phyloP scores from a whole-genome alignment of 2,329 filamentous ascomycete genomes.

The Talaromyces sp. region DNA sequence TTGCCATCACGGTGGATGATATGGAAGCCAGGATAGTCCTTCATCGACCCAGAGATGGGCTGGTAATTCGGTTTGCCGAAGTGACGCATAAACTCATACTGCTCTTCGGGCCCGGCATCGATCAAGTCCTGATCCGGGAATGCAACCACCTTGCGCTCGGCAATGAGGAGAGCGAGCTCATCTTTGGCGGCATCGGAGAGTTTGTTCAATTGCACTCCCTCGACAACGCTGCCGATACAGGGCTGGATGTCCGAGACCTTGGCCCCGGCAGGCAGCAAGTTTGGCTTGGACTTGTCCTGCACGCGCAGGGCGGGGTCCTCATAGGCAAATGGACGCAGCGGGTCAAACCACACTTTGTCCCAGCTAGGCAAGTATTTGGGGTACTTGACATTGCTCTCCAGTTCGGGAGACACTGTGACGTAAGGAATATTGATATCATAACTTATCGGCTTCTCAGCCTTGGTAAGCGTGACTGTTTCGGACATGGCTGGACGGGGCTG shows the following conservation, averaged over 20 bases:
- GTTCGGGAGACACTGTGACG: slow-evolving; percentile 32
- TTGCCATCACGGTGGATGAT: slow-evolving; percentile 43
- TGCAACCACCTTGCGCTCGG: slow-evolving; percentile 55
- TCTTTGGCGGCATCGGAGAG: slow-evolving; percentile 45
- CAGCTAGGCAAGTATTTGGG: slow-evolving; percentile 43
- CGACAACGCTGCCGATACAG: slow-evolving; percentile 36
- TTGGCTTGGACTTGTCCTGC: slow-evolving; percentile 33
- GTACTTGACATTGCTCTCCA: slow-evolving; percentile 34
- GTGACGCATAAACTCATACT: slow-evolving; percentile 40
- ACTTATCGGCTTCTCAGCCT: slow-evolving; percentile 29
- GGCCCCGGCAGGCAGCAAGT: slow-evolving; percentile 25
- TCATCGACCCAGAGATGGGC: slow-evolving; percentile 37
- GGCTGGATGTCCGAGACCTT: slow-evolving; percentile 37
- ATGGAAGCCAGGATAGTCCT: slow-evolving; percentile 39
- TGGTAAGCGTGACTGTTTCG: slow-evolving; percentile 11
- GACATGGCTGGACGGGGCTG: slow-evolving; percentile 10
- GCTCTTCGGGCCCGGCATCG: slow-evolving; percentile 36
- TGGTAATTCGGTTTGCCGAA: slow-evolving; percentile 44
- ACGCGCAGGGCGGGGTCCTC: slow-evolving; percentile 42
- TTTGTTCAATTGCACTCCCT: slow-evolving; percentile 43
- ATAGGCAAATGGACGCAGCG: slow-evolving; percentile 39
- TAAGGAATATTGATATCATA: slow-evolving; percentile 49
- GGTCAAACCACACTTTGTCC: slow-evolving; percentile 43
- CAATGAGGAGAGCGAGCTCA: slow-evolving; percentile 58
- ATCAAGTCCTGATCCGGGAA: slow-evolving; percentile 49